Evolutionary conservation across 202 grass and related monocot genomes (phyloP).

Genomic region (Zoysia matrella): DNA sequence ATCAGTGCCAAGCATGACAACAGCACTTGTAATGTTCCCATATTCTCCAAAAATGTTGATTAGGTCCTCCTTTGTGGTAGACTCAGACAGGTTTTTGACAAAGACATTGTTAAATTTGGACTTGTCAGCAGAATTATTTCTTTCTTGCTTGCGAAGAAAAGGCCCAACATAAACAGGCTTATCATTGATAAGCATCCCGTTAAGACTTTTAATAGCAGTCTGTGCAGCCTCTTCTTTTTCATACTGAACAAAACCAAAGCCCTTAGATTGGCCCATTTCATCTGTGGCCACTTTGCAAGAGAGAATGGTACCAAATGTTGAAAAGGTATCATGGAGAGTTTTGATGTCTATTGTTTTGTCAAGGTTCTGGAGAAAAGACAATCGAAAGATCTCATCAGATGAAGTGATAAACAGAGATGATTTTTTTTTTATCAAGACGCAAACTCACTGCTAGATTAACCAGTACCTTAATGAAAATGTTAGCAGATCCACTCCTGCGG

Average conservation of each 20-base stretch:
- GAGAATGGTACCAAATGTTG: no score
- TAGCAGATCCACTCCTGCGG: neutral
- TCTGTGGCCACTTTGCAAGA: no score
- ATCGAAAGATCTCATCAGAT: constrained; percentile 12
- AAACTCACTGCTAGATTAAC: constrained; percentile 27
- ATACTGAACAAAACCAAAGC: no score
- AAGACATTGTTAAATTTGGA: constrained; percentile 89
- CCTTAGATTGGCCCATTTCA: no score
- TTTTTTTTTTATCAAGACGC: constrained; percentile 3
- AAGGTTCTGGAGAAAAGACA: constrained; percentile 73
- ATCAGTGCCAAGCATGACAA: no score
- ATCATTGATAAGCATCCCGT: no score
- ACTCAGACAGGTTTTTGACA: constrained; percentile 87
- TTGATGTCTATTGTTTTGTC: constrained; percentile 91
- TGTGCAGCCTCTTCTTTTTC: no score
- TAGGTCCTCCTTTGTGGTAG: constrained; percentile 80
- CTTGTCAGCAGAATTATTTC: constrained; percentile 76
- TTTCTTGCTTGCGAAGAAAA: constrained; percentile 29
- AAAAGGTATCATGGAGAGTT: neutral
- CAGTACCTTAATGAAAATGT: constrained; percentile 93
- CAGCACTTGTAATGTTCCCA: no score
- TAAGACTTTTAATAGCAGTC: no score
- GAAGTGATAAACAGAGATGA: neutral
- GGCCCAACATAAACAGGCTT: no score
- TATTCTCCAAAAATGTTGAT: constrained; percentile 46